phyloP scores from a whole-genome alignment of 331 rosid species.

The Arachis monticola region DNA sequence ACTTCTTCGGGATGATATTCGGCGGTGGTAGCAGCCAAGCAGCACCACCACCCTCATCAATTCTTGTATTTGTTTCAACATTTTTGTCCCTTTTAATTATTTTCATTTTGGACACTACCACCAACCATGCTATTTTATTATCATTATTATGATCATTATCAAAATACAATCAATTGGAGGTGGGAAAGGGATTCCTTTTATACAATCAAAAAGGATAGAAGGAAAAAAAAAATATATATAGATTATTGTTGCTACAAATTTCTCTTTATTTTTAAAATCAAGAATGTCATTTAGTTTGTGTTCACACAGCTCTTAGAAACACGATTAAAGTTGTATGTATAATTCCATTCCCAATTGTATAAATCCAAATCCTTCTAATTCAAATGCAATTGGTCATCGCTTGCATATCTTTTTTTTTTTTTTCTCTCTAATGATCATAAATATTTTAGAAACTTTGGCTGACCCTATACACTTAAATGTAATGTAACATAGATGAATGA shows the following conservation, averaged over 20 bases:
- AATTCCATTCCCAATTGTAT: not conserved
- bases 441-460: too few relatives aligned
- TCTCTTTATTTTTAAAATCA: conserved; percentile 28
- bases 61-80: conserved; percentile 45
- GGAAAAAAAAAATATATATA: conserved; percentile 2
- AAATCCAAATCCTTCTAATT: conserved; percentile 9
- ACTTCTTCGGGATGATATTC: conserved; percentile 78
- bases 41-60: conserved; percentile 39
- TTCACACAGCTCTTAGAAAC: conserved; percentile 34
- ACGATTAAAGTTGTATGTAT: not conserved
- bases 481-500: too few relatives aligned
- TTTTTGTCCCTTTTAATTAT: conserved; percentile 57
- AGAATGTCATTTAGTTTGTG: conserved; percentile 33
- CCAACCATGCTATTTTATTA: conserved; percentile 48
- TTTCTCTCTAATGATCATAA: too few relatives aligned
- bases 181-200: conserved; percentile 34
- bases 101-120: conserved; percentile 55
- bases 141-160: conserved; percentile 41
- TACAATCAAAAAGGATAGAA: conserved; percentile 5
- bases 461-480: too few relatives aligned
- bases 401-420: conserved; percentile 10
- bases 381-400: conserved; percentile 5
- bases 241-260: conserved; percentile 20
- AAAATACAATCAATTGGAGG: conserved; percentile 43
- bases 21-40: conserved; percentile 56